A percentile compares a stretch with the other conserved stretches of the same genome.
Evolutionary conservation across 2,329 filamentous ascomycete species (phyloP).

Genomic region (Aspergillus fischeri): DNA sequence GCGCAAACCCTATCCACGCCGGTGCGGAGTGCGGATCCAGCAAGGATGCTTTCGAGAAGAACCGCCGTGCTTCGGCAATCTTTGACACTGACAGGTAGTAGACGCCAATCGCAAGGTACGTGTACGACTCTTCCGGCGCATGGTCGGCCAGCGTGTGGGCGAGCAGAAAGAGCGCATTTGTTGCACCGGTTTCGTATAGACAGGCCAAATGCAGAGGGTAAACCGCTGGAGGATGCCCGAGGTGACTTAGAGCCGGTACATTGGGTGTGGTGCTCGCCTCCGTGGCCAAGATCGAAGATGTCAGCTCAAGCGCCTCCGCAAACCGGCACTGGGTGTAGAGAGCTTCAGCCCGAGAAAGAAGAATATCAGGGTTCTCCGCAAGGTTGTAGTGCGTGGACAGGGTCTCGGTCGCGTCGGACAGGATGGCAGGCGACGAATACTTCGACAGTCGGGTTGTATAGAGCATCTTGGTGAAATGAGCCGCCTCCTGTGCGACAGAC

Average conservation of each 20-base stretch:
- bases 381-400: slow-evolving; percentile 92
- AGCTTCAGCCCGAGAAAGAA: slow-evolving; percentile 84
- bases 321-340: slow-evolving; percentile 94
- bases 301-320: slow-evolving; percentile 78
- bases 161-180: slow-evolving; percentile 84
- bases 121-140: slow-evolving; percentile 83
- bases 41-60: slow-evolving; percentile 95
- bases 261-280: slow-evolving; percentile 22
- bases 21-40: slow-evolving; percentile 97
- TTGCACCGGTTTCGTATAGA: slow-evolving; percentile 79
- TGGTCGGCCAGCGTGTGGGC: slow-evolving; percentile 89
- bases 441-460: slow-evolving; percentile 95
- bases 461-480: slow-evolving; percentile 90
- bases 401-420: slow-evolving; percentile 81
- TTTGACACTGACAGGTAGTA: slow-evolving; percentile 90
- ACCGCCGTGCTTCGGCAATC: slow-evolving; percentile 87
- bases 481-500: slow-evolving; percentile 74
- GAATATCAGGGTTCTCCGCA: slow-evolving; percentile 77
- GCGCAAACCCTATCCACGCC: slow-evolving; percentile 97
- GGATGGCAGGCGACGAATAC: slow-evolving; percentile 80
- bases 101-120: slow-evolving; percentile 90
- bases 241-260: slow-evolving; percentile 30
- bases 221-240: slow-evolving; percentile 51
- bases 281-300: slow-evolving; percentile 70
- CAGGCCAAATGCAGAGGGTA: slow-evolving; percentile 91